Base-by-base conservation (phyloP, 1,139 yeast species). In the Candida glucosophila region DNA sequence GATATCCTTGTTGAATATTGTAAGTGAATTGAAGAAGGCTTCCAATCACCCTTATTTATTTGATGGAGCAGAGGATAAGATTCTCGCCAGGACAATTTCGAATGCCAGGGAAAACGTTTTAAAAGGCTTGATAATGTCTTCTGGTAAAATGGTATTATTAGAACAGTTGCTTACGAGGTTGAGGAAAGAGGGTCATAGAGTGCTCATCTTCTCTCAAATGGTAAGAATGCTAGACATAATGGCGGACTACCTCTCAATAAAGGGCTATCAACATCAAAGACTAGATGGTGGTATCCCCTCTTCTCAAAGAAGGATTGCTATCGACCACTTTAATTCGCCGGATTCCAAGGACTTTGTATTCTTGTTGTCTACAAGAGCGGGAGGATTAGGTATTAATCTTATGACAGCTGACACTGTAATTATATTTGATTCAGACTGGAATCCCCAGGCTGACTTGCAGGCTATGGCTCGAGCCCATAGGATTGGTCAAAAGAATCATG, bases 381-480 rank as follows among this genome's bases (percentile, higher is more conserved):
- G 99, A 61, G 99, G 99, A 28, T 66, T 90, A 36, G 99, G 99
- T 52, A 92, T 90, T 49, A 90, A 90, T 49, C 67, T 92, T 49
- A 90, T 88, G 97, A 90, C 98, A 5, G 98, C 99, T 4, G 99
- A 90, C 47, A 90, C 98, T 4, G 99, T 90, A 18, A 83, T 90
- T 40, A 86, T 90, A 22, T 90, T 90, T 55, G 99, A 90, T 56
- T 82, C 95, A 8, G 99, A 90, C 59, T 90, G 99, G 99, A 90
- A 90, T 47, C 97, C 97, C 1, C 97, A 90, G 55, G 97, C 97
- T 1, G 98, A 88, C 67, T 61, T 88, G 40, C 97, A 90, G 56
- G 98, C 98, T 4, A 92, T 92, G 99, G 99, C 98, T 1, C 77
- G 99, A 57, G 99, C 98, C 3, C 99, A 90, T 57, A 77, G 99